Base-by-base conservation (phyloP, 2,329 filamentous ascomycete species). In the Epichloe amarillans region DNA sequence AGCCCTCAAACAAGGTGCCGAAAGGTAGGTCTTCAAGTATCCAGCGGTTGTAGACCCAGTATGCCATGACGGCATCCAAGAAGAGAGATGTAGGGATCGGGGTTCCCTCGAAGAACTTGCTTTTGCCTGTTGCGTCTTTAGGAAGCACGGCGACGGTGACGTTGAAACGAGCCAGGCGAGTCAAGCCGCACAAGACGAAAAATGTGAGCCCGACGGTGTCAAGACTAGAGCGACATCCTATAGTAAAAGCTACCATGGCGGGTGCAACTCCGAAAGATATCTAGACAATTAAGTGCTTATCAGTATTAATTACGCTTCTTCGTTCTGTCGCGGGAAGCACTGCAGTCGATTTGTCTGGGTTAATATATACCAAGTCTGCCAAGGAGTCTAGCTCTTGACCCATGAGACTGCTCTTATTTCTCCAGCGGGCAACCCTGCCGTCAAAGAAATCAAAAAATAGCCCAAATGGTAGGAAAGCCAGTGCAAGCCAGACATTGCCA, bases 361-460 rank as follows among this genome's bases (percentile, higher is more conserved):
- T 10, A 3, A 39, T 38, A 7, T 79, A 30, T 83, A 95, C 89
- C 74, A 98, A 67, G 66, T 98, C 93, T 50, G 93, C 93, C 46
- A 98, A 76, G 6, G 91, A 97, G 68, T 98, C 93, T 51, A 98
- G 74, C 69, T 98, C 93, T 69, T 96, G 91, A 12, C 93, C 93
- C 91, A 98, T 97, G 65, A 98, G 75, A 61, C 87, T 94, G 62
- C 88, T 93, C 83, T 96, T 98, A 71, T 88, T 85, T 66, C 93
- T 82, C 93, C 93, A 97, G 57, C 93, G 78, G 56, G 93, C 93
- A 51, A 98, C 90, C 65, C 90, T 93, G 64, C 93, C 93, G 67
- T 98, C 93, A 77, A 97, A 88, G 64, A 95, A 94, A 69, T 98
- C 93, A 67, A 97, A 97, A 73, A 97, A 96, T 12, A 97, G 74